phyloP scores from a whole-genome alignment of 192 early-diverging fungal genomes.

The Coemansia sp. region DNA sequence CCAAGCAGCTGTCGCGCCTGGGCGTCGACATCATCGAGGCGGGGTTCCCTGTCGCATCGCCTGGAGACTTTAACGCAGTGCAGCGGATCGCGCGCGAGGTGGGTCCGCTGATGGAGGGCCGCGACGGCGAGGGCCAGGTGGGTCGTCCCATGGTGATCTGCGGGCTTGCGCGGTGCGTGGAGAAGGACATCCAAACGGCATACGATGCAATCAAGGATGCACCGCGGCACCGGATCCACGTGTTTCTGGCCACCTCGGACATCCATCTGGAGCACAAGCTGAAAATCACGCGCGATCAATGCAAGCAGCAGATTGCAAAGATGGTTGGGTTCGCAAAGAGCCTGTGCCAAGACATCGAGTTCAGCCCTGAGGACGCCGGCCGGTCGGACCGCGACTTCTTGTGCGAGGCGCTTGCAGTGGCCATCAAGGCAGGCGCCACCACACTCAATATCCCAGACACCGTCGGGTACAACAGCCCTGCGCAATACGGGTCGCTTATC shows the following conservation, averaged over 20 bases:
- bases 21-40: conserved; percentile 97
- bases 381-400: conserved; percentile 88
- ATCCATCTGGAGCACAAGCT: conserved; percentile 95
- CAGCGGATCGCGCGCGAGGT: conserved; percentile 91
- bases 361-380: conserved; percentile 94
- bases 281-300: conserved; percentile 84
- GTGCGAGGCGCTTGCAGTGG: conserved; percentile 74
- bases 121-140: conserved; percentile 63
- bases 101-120: conserved; percentile 77
- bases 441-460: conserved; percentile 99
- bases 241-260: conserved; percentile 95
- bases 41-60: conserved; percentile 92
- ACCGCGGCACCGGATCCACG: conserved; percentile 87
- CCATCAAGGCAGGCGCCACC: conserved; percentile 88
- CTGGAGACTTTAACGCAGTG: conserved; percentile 95
- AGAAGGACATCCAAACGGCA: conserved; percentile 83
- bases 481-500: conserved; percentile 87
- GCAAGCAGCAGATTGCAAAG: conserved; percentile 74
- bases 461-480: conserved; percentile 91
- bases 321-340: conserved; percentile 78
- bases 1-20: conserved; percentile 86
- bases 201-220: conserved; percentile 87
- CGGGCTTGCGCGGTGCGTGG: conserved; percentile 83
- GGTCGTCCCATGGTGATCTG: conserved; percentile 81
- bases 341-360: conserved; percentile 88